Percentiles rank a stretch among this genome's conserved stretches.
These are phyloP conservation scores for Pulicaria dysenterica DNA, from an alignment of 129 eudicot genomes.

Conservation along the genomic window DNA sequence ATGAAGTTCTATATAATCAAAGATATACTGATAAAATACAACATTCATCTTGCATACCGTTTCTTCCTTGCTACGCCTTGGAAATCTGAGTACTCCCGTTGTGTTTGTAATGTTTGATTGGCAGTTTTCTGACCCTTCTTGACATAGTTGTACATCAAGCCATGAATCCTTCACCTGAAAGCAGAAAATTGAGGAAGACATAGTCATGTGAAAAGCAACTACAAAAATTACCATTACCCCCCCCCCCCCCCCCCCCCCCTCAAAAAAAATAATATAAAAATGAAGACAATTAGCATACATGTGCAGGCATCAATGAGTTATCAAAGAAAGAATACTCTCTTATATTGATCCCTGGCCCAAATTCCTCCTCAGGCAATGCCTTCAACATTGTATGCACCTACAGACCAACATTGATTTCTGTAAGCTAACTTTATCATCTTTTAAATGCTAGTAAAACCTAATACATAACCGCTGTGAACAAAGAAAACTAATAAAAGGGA, in stretches of 20 bases:
- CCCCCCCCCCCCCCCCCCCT: neutral
- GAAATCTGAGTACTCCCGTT: conserved; percentile 58
- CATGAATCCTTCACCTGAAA: conserved; percentile 94
- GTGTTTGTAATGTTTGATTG: conserved; percentile 59
- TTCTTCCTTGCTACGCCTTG: conserved; percentile 79
- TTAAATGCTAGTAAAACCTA: neutral
- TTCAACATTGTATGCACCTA: conserved; percentile 85
- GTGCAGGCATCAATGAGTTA: conserved; percentile 67
- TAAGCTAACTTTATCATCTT: conserved; percentile 1
- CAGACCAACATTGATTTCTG: conserved; percentile 13
- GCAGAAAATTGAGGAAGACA: neutral
- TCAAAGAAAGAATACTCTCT: conserved; percentile 89
- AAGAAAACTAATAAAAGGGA: neutral
- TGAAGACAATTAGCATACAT: conserved; percentile 45
- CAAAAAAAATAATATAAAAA: no score
- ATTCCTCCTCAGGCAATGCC: conserved; percentile 66
- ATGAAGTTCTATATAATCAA: conserved; percentile 6
- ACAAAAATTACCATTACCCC: conserved; percentile 2
- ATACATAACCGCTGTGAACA: neutral
- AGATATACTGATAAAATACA: neutral
- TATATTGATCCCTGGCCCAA: conserved; percentile 70
- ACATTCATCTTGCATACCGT: conserved; percentile 55
- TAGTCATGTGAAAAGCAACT: conserved; percentile 13
- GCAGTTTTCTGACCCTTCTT: conserved; percentile 74
- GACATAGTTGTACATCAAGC: conserved; percentile 95